Evolutionary conservation across 177 flowering plant species (phyloP), one percentile per base, ranked within the genome.

Genomic region (Telopea speciosissima): DNA sequence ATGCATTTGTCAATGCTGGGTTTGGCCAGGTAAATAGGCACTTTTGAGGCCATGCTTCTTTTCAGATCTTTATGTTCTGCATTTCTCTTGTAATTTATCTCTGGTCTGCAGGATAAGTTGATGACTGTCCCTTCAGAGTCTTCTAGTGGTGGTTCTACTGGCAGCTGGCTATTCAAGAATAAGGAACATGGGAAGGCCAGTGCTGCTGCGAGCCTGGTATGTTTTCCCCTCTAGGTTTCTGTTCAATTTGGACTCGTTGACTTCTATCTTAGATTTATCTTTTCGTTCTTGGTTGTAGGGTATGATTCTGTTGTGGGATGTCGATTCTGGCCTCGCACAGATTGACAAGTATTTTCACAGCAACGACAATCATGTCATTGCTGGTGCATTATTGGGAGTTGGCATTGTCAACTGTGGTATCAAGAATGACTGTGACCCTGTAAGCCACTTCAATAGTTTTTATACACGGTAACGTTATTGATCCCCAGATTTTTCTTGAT

Each of bases 1-100:
- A 96, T 86, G 99, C 98, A 42, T 93, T 93, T 80, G 98, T 96
- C 17, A 96, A 96, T 90, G 99, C 99, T 65, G 99, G 98, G 13
- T 96, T 96, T 82, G 93, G 97, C 33, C 98, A 90, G 92, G 98
- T 92, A 83, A 36, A 26, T 73, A 24, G 24, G 10, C 31, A 11
- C 21, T 40, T 66, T 10, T 33, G 7, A 3, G 17, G 24, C 17
- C 13, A 36, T 24, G 17, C 8, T 70, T 21, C n/a, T 62, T 36
- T 1, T 62, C 9, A 1, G 17, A 10, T 24, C 0, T 65, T 23
- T 19, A 36, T 36, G 5, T 42, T 22, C 73, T n/a, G 22, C 69
- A 52, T 68, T 67, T 60, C 62, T 31, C 65, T 62, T 44, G 17
- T 5, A 49, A 49, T 49, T 16, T 28, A 64, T 79, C 17, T 73